Evolutionary conservation across 2,329 filamentous ascomycete genomes (phyloP).

Genomic region (Diaporthe ilicicola): DNA sequence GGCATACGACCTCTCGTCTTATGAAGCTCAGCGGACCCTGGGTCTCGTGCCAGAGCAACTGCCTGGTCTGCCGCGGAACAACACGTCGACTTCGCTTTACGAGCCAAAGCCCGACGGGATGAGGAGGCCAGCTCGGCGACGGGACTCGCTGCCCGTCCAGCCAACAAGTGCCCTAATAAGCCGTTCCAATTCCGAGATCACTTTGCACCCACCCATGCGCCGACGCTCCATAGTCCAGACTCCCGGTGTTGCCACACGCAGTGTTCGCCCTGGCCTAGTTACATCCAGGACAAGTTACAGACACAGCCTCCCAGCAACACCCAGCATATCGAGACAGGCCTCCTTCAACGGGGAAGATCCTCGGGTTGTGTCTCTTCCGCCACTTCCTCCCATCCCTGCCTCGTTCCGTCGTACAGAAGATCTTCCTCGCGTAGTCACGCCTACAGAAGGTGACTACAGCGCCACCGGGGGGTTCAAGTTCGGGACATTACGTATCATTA

Average conservation of each 20-base stretch:
- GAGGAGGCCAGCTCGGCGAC: slow-evolving; percentile 43
- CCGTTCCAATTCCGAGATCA: slow-evolving; percentile 56
- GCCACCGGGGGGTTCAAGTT: slow-evolving; percentile 70
- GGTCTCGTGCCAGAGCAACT: slow-evolving; percentile 46
- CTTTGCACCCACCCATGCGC: slow-evolving; percentile 56
- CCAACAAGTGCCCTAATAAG: slow-evolving; percentile 42
- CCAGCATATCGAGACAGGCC: slow-evolving; percentile 47
- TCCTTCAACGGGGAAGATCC: slow-evolving; percentile 49
- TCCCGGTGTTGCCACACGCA: slow-evolving; percentile 59
- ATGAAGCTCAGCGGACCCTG: slow-evolving; percentile 54
- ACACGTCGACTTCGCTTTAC: slow-evolving; percentile 12
- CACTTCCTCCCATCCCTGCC: slow-evolving; percentile 38
- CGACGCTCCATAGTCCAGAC: slow-evolving; percentile 58
- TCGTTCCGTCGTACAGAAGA: slow-evolving; percentile 36
- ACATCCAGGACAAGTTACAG: slow-evolving; percentile 45
- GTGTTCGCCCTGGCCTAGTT: slow-evolving; percentile 36
- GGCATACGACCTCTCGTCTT: slow-evolving; percentile 54
- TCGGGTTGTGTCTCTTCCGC: slow-evolving; percentile 47
- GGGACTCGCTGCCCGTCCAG: slow-evolving; percentile 45
- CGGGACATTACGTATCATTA: slow-evolving; percentile 69
- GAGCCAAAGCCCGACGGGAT: slow-evolving; percentile 41
- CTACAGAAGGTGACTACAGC: slow-evolving; percentile 64
- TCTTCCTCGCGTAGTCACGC: slow-evolving; percentile 52
- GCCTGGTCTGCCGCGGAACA: slow-evolving; percentile 16
- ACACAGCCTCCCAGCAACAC: slow-evolving; percentile 49